Evolutionary conservation across 805 yeast species (phyloP), one percentile per base, ranked within the genome.

Genomic region (Candida chauliodis): DNA sequence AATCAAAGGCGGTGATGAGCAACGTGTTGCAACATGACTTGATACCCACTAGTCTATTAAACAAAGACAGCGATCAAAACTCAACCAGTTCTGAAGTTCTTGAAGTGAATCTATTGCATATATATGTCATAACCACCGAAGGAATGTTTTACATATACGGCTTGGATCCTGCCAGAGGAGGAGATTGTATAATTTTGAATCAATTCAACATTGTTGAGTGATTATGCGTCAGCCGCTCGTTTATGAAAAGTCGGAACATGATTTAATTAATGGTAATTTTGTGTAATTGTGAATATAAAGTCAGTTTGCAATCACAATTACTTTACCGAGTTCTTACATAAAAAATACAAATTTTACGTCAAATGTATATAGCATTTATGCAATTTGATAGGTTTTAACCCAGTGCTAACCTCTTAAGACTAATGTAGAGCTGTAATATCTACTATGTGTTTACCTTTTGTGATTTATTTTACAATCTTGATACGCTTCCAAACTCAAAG

Each of bases 111-210:
- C 48, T 66, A 20, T 53, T 49, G 57, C 76, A 75, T 50, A 79
- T 79, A 10, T 73, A 79, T 41, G 91, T 89, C 5, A 86, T 87
- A 3, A 86, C 95, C 1, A 74, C 83, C 0, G 85, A 80, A 40
- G 98, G 98, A 0, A 77, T 75, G 47, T 83, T 85, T 48, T 84
- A 82, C 51, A 85, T 84, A 36, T 91, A 87, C 58, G 82, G 82
- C 2, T 63, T 91, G 32, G 93, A 88, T 45, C 81, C 93, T 0
- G 95, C 82, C 44, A 63, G 90, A 38, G 98, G 98, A 1, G 99
- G 99, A 2, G 96, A 90, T 54, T 91, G 98, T 61, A 76, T 83
- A 27, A 64, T 88, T 44, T 64, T 85, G 39, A 78, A 81, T 44
- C 95, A 87, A 52, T 82, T 79, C 52, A 73, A 82, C 5, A 63